Evolutionary conservation across 495 filamentous ascomycete genomes (phyloP), one percentile per base, ranked within the genome.

Genomic region (Hypoxylon intermedium): DNA sequence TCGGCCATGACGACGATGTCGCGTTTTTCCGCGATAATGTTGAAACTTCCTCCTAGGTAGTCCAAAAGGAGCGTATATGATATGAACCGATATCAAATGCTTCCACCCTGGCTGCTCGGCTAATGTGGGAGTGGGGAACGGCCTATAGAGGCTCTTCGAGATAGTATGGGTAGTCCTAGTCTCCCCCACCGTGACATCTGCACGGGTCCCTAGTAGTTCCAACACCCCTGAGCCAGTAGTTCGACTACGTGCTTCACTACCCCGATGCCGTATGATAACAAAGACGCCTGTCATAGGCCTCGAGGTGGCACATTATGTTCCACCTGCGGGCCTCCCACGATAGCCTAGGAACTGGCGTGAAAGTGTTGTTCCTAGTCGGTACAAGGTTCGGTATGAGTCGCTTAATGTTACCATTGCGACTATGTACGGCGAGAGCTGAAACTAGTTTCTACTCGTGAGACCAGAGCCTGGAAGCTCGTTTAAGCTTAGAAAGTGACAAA

Each of bases 161-260:
- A 24, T 24, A 24, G 28, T 48, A 13, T 41, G 33, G 48, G 34
- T 40, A 13, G 33, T 26, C 28, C 49, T 41, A 41, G 46, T 42
- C 37, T 50, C 28, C 60, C 53, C 60, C 60, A 26, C 53, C 15
- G 41, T 63, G 41, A 23, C 60, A 58, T 58, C 53, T 20, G 26
- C 28, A 9, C 42, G 40, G 34, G n/a, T n/a, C n/a, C n/a, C 18
- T 53, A 36, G 7, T 26, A 26, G 24, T 26, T 26, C 24, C 18
- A 47, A 41, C 40, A 58, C 24, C 47, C 60, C 48, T 53, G 48
- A 31, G 4, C 16, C 28, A 31, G 52, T 53, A 49, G 47, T 16
- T 23, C 34, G 34, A 63, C 53, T 34, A 31, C 47, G 60, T 63
- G 48, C 19, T 58, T 18, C 41, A 36, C 47, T 23, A 44, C 33